Percentiles rank a stretch among this genome's conserved stretches.
Evolutionary conservation across 1,139 yeast genomes (phyloP).

Genomic region (Hansenula anomala): DNA sequence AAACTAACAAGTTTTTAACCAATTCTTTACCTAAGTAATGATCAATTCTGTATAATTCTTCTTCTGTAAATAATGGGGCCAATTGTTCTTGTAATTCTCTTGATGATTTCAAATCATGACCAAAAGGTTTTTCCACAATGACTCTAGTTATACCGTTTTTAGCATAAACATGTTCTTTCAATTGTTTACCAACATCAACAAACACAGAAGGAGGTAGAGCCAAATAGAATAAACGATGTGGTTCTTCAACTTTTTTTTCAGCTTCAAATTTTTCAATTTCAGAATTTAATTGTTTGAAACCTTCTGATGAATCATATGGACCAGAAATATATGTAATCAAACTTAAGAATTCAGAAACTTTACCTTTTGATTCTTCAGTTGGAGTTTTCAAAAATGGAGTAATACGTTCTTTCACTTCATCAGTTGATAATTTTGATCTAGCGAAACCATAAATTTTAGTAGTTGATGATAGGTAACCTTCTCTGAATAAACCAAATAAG

Average conservation of each 20-base stretch:
- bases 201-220: slow-evolving; percentile 96
- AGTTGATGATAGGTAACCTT: slow-evolving; percentile 69
- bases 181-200: slow-evolving; percentile 67
- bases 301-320: slow-evolving; percentile 74
- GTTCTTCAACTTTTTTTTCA: slow-evolving; percentile 36
- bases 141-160: slow-evolving; percentile 67
- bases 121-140: slow-evolving; percentile 96
- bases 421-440: slow-evolving; percentile 65
- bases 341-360: slow-evolving; percentile 59
- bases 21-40: slow-evolving; percentile 97
- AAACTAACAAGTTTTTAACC: slow-evolving; percentile 87
- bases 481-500: slow-evolving; percentile 66
- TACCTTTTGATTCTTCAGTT: slow-evolving; percentile 39
- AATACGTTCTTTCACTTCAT: slow-evolving; percentile 65
- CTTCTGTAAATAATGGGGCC: slow-evolving; percentile 85
- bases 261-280: slow-evolving; percentile 58
- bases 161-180: slow-evolving; percentile 69
- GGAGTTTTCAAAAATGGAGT: slow-evolving; percentile 60
- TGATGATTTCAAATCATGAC: slow-evolving; percentile 80
- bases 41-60: slow-evolving; percentile 91
- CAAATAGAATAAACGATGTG: slow-evolving; percentile 80
- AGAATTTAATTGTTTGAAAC: slow-evolving; percentile 53
- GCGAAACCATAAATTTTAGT: slow-evolving; percentile 89
- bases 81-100: slow-evolving; percentile 71
- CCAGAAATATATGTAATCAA: slow-evolving; percentile 70